Conservation (phyloP, 164 flowering plant genomes). For the Protea cynaroides region DNA sequence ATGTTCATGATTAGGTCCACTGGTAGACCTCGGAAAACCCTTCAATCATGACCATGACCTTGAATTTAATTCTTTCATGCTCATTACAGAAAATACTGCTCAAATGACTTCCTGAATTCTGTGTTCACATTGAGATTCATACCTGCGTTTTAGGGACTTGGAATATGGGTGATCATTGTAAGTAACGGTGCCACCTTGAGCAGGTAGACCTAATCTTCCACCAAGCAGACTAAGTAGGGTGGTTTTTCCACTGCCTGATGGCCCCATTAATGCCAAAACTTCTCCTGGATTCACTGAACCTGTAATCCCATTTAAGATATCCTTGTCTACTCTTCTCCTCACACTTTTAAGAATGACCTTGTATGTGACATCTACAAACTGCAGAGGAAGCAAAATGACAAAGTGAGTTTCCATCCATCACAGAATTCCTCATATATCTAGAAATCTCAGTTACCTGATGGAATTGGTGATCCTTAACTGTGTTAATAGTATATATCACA, state of each 20-base stretch:
- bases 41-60: too few relatives aligned
- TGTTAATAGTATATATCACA: too few relatives aligned
- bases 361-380: slow-evolving; percentile 84
- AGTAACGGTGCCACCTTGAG: slow-evolving; percentile 56
- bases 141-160: slow-evolving; percentile 84
- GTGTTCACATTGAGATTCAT: slow-evolving; percentile 6
- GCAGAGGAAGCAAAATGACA: slow-evolving; percentile 22
- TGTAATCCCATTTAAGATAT: slow-evolving; percentile 69
- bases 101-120: too few relatives aligned
- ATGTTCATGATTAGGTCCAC: background rate
- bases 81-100: too few relatives aligned
- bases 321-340: slow-evolving; percentile 47
- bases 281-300: slow-evolving; percentile 84
- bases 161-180: slow-evolving; percentile 85
- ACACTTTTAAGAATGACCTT: slow-evolving; percentile 69
- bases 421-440: background rate
- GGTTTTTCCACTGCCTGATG: slow-evolving; percentile 96
- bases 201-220: slow-evolving; percentile 47
- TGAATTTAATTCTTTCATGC: too few relatives aligned
- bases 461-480: background rate
- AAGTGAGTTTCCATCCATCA: background rate
- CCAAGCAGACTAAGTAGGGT: slow-evolving; percentile 73
- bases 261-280: slow-evolving; percentile 92
- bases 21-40: slow-evolving; percentile 2
- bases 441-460: background rate